Evolutionary conservation across 1,284 basidiomycete genomes (phyloP).

Genomic region (Moniliella sp.): DNA sequence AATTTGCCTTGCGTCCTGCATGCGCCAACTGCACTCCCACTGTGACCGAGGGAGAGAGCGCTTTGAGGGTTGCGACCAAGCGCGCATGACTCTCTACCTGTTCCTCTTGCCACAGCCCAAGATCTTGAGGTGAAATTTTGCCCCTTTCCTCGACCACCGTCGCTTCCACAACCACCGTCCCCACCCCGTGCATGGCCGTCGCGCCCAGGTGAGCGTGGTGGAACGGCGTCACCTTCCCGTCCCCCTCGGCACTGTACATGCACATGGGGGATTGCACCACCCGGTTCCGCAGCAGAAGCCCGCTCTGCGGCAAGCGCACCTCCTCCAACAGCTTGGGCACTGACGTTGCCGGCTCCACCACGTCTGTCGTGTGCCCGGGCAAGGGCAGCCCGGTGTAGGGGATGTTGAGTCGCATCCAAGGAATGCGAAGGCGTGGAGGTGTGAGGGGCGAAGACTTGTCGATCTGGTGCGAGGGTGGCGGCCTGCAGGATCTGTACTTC

Average conservation of each 20-base stretch:
- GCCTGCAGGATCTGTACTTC: no score
- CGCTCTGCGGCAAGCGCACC: no score
- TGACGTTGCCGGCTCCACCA: no score
- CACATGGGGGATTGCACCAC: conserved; percentile 24
- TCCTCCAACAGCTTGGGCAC: no score
- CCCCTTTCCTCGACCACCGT: conserved; percentile 49
- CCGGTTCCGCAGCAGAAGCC: conserved; percentile 21
- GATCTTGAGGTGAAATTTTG: conserved; percentile 43
- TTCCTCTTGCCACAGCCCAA: conserved; percentile 52
- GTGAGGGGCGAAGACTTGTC: no score
- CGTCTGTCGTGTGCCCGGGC: no score
- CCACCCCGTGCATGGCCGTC: conserved; percentile 25
- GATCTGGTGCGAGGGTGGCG: no score
- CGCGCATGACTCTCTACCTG: conserved; percentile 49
- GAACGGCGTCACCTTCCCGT: conserved; percentile 22
- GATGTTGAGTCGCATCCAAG: no score
- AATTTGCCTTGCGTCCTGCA: conserved; percentile 51
- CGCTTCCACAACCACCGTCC: conserved; percentile 25
- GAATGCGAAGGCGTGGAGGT: no score
- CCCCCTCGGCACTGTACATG: conserved; percentile 18
- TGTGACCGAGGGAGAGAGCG: conserved; percentile 41
- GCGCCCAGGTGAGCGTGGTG: conserved; percentile 26
- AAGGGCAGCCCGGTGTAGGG: no score
- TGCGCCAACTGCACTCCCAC: conserved; percentile 63
- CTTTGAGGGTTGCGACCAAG: conserved; percentile 53